Conservation (phyloP, 768 basidiomycete genomes). For the Psilocybe subaeruginosa region DNA sequence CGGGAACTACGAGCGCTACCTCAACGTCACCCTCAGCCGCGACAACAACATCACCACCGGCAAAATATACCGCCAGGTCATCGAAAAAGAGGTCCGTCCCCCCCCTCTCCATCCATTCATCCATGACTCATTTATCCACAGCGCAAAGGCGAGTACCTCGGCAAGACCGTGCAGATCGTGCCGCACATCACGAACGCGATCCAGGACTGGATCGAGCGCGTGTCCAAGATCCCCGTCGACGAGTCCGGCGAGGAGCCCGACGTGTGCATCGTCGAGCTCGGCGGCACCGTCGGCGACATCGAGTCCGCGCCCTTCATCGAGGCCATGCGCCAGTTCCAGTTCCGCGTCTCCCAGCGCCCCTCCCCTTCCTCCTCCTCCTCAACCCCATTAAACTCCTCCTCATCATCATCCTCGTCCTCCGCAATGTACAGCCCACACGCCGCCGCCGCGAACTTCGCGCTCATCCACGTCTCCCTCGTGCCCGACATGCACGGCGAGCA, state of each 20-base stretch:
- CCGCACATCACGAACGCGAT: constrained; percentile 97
- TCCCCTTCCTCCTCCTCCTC: background rate
- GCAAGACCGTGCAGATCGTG: constrained; percentile 98
- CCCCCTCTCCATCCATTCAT: background rate
- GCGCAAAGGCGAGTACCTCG: constrained; percentile 88
- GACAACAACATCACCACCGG: constrained; percentile 99
- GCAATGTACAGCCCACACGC: background rate
- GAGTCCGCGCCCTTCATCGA: constrained; percentile 98
- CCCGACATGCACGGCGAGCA: constrained; percentile 99
- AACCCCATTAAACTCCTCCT: too few relatives aligned
- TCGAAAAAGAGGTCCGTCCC: constrained; percentile 87
- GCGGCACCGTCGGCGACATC: constrained; percentile 98
- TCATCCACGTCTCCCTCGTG: constrained; percentile 97
- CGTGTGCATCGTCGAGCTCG: constrained; percentile 98
- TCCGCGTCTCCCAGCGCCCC: constrained; percentile 80
- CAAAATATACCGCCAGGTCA: constrained; percentile 96
- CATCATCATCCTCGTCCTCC: background rate
- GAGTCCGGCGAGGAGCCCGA: constrained; percentile 92
- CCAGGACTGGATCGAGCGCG: constrained; percentile 98
- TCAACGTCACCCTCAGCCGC: constrained; percentile 89
- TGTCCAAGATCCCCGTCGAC: constrained; percentile 93
- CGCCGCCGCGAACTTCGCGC: constrained; percentile 83
- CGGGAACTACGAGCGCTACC: constrained; percentile 98
- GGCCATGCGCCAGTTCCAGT: constrained; percentile 99
- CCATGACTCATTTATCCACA: constrained; percentile 28